These are phyloP conservation scores for Acanthamoeba royreba DNA, from an alignment of 208 protist genomes.

Conservation along the genomic window DNA sequence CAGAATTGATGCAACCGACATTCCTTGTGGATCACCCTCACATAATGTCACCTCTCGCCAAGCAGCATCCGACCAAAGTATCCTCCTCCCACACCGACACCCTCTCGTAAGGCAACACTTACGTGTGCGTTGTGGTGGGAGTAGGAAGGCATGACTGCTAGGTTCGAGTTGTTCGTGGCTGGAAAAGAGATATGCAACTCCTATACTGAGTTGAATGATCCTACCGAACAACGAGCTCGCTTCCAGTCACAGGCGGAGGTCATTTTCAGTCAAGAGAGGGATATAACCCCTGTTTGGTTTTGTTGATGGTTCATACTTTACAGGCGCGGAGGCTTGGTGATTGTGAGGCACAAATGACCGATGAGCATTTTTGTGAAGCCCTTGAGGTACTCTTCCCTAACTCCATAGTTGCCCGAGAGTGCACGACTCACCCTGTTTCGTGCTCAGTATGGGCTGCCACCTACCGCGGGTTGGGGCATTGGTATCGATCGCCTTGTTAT, in stretches of 20 bases:
- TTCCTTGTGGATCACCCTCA: constrained; percentile 93
- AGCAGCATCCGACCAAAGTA: background rate
- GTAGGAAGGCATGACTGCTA: constrained; percentile 85
- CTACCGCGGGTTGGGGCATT: constrained; percentile 93
- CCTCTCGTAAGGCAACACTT: background rate
- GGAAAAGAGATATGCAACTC: constrained; percentile 93
- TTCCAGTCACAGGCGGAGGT: constrained; percentile 74
- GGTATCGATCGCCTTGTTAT: constrained; percentile 93
- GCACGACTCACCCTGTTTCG: no score
- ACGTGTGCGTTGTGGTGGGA: background rate
- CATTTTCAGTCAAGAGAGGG: background rate
- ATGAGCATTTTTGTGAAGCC: constrained; percentile 95
- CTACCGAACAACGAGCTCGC: constrained; percentile 90
- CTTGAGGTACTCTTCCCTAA: constrained; percentile 97
- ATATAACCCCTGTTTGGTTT: background rate
- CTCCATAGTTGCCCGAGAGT: no score
- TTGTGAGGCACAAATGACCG: constrained; percentile 96
- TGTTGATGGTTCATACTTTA: background rate
- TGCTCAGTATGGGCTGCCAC: constrained; percentile 92
- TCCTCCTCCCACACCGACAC: background rate
- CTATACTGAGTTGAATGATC: constrained; percentile 96
- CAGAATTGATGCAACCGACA: constrained; percentile 88
- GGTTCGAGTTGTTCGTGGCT: constrained; percentile 96
- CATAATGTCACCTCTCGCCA: constrained; percentile 58
- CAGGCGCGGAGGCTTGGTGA: constrained; percentile 83